Evolutionary conservation across 176 grass and related monocot species (phyloP).

Genomic region (Oryza meridionalis): DNA sequence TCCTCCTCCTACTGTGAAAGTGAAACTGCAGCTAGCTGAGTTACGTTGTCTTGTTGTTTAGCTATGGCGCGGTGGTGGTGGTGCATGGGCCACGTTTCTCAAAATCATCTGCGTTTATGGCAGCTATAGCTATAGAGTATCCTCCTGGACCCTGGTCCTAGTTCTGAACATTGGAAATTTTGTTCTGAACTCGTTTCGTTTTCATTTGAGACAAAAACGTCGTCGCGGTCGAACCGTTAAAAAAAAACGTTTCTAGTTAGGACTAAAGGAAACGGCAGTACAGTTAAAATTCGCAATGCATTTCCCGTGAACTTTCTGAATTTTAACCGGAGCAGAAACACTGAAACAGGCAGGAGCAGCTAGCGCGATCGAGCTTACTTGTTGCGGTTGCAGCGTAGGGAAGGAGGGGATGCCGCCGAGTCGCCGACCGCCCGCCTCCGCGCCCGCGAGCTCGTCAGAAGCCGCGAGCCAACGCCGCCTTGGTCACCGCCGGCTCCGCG

Average conservation of each 20-base stretch:
- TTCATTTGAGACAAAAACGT: not conserved
- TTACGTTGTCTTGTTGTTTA: not conserved
- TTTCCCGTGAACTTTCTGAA: not conserved
- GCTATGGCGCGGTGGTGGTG: not conserved
- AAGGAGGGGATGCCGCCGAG: not conserved
- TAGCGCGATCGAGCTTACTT: not conserved
- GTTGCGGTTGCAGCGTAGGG: not conserved
- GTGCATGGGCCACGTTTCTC: not conserved
- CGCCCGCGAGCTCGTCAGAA: not conserved
- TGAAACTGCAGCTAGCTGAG: not conserved
- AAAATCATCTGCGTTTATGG: not conserved
- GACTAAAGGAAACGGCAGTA: not conserved
- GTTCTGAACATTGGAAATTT: not conserved
- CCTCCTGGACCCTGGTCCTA: not conserved
- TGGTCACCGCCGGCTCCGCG: not conserved
- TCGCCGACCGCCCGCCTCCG: not conserved
- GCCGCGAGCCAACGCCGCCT: not conserved
- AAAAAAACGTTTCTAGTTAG: not conserved
- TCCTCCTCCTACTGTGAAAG: conserved; percentile 6
- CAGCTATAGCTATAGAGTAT: not conserved
- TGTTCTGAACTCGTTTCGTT: not conserved
- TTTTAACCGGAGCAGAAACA: not conserved
- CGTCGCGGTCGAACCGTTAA: not conserved
- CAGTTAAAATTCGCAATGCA: not conserved
- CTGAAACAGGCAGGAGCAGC: not conserved